Evolutionary conservation across 257 asterid genomes (phyloP), one percentile per base, ranked within the genome.

Genomic region (Nemophila menziesii): DNA sequence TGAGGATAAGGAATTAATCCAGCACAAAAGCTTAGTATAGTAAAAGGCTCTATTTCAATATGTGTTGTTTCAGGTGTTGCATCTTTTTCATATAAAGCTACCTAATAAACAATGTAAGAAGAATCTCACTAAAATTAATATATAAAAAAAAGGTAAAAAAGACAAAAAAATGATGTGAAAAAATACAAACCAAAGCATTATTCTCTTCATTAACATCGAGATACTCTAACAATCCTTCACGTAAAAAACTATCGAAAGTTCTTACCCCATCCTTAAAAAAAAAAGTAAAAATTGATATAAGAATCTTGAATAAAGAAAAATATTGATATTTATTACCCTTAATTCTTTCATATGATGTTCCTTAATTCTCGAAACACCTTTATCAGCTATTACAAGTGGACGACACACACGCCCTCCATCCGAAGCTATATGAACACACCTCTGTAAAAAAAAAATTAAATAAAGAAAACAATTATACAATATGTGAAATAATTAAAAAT

Each of bases 371-470:
- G 98, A 74, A 41, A 84, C 74, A 44, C 98, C 96, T 49, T 74
- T 78, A 56, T 84, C 98, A 55, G 95, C 96, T 57, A 89, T 84
- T 36, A 89, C 93, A 56, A 89, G 75, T 2, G 98, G 98, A 58
- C 98, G 98, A 59, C 98, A 89, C 29, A 89, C 94, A 54, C 98
- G 98, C 16, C 98, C 94, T 44, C 98, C 98, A 72, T 84, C 98
- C 11, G 98, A 89, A 60, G 98, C 96, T 57, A 89, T 78, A 71
- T 89, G 78, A 59, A 84, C 93, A 77, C 87, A 89, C 4, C 66
- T 75, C 96, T 89, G 90, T 75, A 78, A 66, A 29, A 29, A 29
- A 1, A 5, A 29, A 29, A 29, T 7, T 29, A 13, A 29, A 29
- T n/a, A 29, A 29, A 2, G 36, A 2, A 2, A 1, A 29, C 9